Percentiles rank a stretch among this genome's conserved stretches.
Conservation (phyloP, 345 rosid genomes). For the Dipteronia sinensis region DNA sequence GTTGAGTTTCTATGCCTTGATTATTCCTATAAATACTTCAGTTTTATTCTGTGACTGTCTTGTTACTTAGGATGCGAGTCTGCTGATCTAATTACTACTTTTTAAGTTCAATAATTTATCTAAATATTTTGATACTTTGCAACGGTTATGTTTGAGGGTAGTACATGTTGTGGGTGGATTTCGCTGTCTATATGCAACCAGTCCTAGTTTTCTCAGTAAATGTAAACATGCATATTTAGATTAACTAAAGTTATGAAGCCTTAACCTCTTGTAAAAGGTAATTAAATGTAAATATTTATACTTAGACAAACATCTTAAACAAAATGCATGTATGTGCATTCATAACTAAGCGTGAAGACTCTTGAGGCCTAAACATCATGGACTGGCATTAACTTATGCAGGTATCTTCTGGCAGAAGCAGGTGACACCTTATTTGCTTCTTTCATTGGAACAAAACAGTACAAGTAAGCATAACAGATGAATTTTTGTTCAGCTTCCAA, state of each 20-base stretch:
- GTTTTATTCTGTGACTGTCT: not conserved
- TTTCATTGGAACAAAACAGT: constrained; percentile 91
- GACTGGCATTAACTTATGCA: constrained; percentile 26
- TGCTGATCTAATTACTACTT: not conserved
- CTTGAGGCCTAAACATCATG: not conserved
- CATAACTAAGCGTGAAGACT: not conserved
- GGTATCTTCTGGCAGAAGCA: constrained; percentile 93
- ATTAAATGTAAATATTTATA: not conserved
- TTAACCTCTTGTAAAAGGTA: not conserved
- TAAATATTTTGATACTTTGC: not conserved
- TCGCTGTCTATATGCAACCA: not conserved
- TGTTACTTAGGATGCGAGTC: not conserved
- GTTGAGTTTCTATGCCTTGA: not conserved
- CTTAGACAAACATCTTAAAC: not conserved
- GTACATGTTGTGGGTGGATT: not conserved
- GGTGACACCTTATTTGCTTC: constrained; percentile 97
- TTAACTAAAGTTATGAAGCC: not conserved
- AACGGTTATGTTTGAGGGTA: not conserved
- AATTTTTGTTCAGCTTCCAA: not conserved
- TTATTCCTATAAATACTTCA: not conserved
- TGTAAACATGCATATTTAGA: not conserved
- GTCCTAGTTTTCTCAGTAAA: not conserved
- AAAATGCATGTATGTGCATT: not conserved
- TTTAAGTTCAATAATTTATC: not conserved
- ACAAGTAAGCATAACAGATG: constrained; percentile 58